Evolutionary conservation across 257 asterid genomes (phyloP), one percentile per base, ranked within the genome.

Genomic region (Gynochthodes officinalis): DNA sequence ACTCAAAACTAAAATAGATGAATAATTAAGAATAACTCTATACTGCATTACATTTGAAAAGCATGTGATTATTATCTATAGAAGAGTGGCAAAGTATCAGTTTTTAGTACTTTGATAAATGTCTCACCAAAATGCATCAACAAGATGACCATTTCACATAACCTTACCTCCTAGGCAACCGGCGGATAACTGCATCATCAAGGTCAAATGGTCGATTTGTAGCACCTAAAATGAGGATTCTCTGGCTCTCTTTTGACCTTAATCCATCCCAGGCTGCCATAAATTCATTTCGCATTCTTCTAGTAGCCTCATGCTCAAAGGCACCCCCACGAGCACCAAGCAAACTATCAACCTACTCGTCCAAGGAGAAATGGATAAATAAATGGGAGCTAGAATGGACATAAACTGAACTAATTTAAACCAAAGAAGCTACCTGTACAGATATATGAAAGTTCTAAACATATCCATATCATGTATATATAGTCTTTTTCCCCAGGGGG

Each of bases 181-280:
- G 97, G 40, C 96, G 99, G 81, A 95, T 92, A 79, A 95, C 99
- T 70, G 99, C 99, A 85, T 95, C 99, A 69, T 95, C 99, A 74
- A 95, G 99, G 81, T 95, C 99, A 83, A 95, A 92, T 61, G 99
- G 99, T 54, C 99, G 89, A 82, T 95, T 95, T 35, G 98, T 95
- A 71, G 99, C 99, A n/a, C 99, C 99, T 71, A 95, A 95, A 67
- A 95, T 89, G 69, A 95, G 95, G 79, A 95, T 89, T 75, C 92
- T 86, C 85, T 92, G 97, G 85, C 93, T 91, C 71, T 91, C 98
- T 82, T 91, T 89, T 70, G 99, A 85, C 84, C 98, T 87, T 85
- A 95, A 86, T 66, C 99, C 99, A 84, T 95, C 99, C 99, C 99
- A 95, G 57, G 99, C 98, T 35, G 99, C 93, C 99, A 95, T 95